Percentiles rank a stretch among this genome's conserved stretches.
These are phyloP conservation scores for Symbiotaphrina buchneri DNA, from an alignment of 495 filamentous ascomycete species.

Conservation along the genomic window DNA sequence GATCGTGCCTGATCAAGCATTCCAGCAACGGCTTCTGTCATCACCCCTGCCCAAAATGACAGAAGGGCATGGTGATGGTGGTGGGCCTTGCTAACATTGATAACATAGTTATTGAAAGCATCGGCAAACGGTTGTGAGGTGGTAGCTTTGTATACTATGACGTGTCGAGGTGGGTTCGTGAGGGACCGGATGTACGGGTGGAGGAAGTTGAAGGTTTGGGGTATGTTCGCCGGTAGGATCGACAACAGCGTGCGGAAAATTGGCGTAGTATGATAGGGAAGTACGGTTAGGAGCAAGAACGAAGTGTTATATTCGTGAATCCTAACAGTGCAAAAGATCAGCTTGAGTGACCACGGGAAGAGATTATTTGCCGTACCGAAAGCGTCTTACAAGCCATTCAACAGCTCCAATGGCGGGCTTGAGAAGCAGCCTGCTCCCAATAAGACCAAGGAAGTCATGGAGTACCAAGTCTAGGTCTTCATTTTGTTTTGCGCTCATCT, in stretches of 20 bases:
- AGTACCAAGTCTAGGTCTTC: constrained; percentile 52
- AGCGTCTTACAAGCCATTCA: constrained; percentile 85
- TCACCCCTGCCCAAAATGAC: constrained; percentile 71
- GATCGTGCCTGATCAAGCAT: constrained; percentile 58
- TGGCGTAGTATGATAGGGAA: constrained; percentile 73
- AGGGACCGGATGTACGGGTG: constrained; percentile 59
- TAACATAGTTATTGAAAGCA: constrained; percentile 48
- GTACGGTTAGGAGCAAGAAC: constrained; percentile 60
- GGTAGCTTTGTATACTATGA: constrained; percentile 57
- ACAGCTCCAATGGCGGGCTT: constrained; percentile 73
- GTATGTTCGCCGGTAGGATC: constrained; percentile 50
- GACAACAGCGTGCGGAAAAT: constrained; percentile 64
- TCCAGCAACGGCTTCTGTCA: constrained; percentile 56
- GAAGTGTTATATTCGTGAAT: constrained; percentile 78
- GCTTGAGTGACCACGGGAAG: too few species aligned
- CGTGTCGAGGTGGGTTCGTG: constrained; percentile 49
- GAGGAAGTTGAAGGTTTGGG: constrained; percentile 60
- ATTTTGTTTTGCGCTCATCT: constrained; percentile 67
- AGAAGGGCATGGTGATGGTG: constrained; percentile 54
- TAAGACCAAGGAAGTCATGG: constrained; percentile 58
- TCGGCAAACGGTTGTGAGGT: constrained; percentile 48
- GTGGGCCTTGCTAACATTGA: constrained; percentile 38
- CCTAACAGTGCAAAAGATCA: constrained; percentile 23
- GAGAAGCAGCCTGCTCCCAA: constrained; percentile 51
- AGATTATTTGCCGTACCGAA: constrained; percentile 51